Evolutionary conservation across 331 rosid species (phyloP).

Genomic region (Acacia pycnantha): DNA sequence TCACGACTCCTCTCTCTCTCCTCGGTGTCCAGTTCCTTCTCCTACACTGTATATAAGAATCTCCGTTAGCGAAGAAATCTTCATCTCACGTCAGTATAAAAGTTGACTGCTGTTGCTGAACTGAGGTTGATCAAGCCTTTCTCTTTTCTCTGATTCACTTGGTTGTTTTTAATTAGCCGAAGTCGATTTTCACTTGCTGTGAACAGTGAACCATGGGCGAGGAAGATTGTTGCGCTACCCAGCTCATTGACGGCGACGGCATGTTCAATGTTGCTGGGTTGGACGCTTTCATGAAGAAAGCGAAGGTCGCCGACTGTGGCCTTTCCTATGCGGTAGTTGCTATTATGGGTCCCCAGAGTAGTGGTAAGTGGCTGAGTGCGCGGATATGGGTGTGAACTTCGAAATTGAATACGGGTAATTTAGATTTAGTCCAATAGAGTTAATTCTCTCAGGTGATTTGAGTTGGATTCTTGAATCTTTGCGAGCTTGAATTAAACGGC

Average conservation of each 20-base stretch:
- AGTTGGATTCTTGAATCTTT: background rate
- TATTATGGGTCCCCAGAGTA: constrained; percentile 98
- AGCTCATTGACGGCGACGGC: constrained; percentile 75
- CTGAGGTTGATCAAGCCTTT: constrained; percentile 1
- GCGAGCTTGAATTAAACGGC: background rate
- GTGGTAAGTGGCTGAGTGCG: constrained; percentile 66
- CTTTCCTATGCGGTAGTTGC: constrained; percentile 90
- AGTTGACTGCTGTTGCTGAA: background rate
- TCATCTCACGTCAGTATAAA: background rate
- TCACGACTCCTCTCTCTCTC: background rate
- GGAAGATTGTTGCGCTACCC: constrained; percentile 60
- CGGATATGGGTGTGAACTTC: background rate
- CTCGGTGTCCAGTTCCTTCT: background rate
- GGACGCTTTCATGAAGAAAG: constrained; percentile 48
- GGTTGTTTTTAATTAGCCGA: background rate
- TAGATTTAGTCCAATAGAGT: background rate
- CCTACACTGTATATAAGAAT: background rate
- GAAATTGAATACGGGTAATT: background rate
- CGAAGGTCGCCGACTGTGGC: constrained; percentile 52
- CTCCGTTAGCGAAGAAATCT: background rate
- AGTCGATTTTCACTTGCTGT: background rate
- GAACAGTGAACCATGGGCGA: constrained; percentile 26
- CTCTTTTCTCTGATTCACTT: background rate
- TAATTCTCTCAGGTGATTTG: background rate
- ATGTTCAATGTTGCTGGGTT: constrained; percentile 66